Percentiles rank a stretch among this genome's conserved stretches.
These are phyloP conservation scores for Begonia peltatifolia DNA, from an alignment of 306 rosid genomes.

Conservation along the genomic window DNA sequence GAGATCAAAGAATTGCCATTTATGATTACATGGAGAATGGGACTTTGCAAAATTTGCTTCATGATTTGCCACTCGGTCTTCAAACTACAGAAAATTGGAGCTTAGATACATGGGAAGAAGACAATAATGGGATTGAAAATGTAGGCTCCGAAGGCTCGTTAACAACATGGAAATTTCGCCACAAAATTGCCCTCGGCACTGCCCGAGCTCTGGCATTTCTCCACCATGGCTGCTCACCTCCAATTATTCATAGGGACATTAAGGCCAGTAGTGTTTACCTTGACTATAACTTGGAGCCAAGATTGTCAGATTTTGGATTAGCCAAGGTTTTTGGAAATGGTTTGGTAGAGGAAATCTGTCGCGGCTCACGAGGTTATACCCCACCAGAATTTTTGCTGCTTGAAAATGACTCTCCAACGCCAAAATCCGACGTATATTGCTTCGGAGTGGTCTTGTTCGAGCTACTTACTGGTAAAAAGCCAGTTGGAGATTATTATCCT, in stretches of 20 bases:
- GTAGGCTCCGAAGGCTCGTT: constrained; percentile 69
- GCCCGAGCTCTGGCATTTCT: constrained; percentile 92
- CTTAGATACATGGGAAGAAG: constrained; percentile 91
- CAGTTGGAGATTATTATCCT: constrained; percentile 70
- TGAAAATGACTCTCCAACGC: constrained; percentile 51
- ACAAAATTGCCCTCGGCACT: constrained; percentile 81
- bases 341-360: constrained; percentile 67
- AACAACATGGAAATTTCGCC: constrained; percentile 84
- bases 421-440: constrained; percentile 92
- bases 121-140: constrained; percentile 48
- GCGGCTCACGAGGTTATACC: constrained; percentile 62
- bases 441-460: constrained; percentile 85
- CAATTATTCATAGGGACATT: constrained; percentile 81
- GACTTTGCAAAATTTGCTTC: constrained; percentile 80
- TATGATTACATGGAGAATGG: constrained; percentile 99
- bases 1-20: constrained; percentile 90
- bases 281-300: constrained; percentile 80
- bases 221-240: constrained; percentile 98
- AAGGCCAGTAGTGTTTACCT: constrained; percentile 91
- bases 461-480: constrained; percentile 74
- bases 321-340: constrained; percentile 79
- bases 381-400: constrained; percentile 71
- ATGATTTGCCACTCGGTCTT: constrained; percentile 87
- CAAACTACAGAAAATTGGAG: constrained; percentile 90
- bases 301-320: constrained; percentile 87